A percentile compares a stretch with the other conserved stretches of the same genome.
Conservation (phyloP, 2,329 filamentous ascomycete species). For the Macrophomina pseudophaseolina region DNA sequence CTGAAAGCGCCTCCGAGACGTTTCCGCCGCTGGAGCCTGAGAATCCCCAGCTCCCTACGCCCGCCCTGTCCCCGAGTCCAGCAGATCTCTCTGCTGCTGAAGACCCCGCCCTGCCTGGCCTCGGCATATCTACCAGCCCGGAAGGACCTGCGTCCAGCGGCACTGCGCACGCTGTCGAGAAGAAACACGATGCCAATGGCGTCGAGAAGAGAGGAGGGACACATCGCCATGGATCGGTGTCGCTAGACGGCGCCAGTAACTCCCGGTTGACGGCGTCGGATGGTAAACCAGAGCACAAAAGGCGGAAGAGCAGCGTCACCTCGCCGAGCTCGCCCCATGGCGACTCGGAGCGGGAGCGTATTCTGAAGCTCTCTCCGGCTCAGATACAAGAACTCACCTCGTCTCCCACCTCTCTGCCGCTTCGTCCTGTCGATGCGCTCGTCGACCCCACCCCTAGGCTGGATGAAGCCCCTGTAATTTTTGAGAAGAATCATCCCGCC, state of each 20-base stretch:
- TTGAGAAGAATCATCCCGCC: background rate
- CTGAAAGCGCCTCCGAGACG: slow-evolving; percentile 32
- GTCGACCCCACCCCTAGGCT: slow-evolving; percentile 36
- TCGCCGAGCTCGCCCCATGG: slow-evolving; percentile 10
- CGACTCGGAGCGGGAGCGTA: slow-evolving; percentile 37
- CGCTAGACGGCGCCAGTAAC: slow-evolving; percentile 8
- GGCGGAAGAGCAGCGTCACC: slow-evolving; percentile 17
- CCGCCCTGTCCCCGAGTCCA: slow-evolving; percentile 28
- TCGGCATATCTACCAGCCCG: background rate
- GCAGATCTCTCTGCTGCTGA: slow-evolving; percentile 5
- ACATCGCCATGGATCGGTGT: slow-evolving; percentile 9
- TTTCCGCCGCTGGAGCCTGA: slow-evolving; percentile 19
- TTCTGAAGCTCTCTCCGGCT: slow-evolving; percentile 59
- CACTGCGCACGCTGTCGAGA: background rate
- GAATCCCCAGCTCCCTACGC: slow-evolving; percentile 38
- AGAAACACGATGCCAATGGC: slow-evolving; percentile 17
- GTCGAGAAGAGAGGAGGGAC: slow-evolving; percentile 6
- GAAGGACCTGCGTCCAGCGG: background rate
- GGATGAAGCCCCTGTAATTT: slow-evolving; percentile 19
- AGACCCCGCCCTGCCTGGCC: background rate
- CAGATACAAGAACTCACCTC: slow-evolving; percentile 61
- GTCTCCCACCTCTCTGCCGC: slow-evolving; percentile 60
- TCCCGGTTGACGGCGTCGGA: background rate
- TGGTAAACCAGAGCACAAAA: background rate
- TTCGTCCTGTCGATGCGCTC: slow-evolving; percentile 50